These are phyloP conservation scores for Castanospermum australe DNA, from an alignment of 306 rosid species.

Conservation along the genomic window DNA sequence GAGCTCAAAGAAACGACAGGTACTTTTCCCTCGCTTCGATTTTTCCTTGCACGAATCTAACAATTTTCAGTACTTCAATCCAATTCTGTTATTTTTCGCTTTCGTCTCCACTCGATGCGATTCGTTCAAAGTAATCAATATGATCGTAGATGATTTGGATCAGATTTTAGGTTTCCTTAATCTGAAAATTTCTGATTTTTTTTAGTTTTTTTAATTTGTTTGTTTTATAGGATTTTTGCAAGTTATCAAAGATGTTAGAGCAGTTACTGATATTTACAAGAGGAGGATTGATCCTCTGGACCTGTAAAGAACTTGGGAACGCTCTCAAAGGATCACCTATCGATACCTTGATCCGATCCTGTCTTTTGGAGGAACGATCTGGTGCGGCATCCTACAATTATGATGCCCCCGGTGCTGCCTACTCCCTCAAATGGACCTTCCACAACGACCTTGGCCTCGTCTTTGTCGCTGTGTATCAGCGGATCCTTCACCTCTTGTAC, in stretches of 20 bases:
- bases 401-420: slow-evolving; percentile 76
- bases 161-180: neutral
- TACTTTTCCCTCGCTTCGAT: neutral
- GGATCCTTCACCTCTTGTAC: slow-evolving; percentile 75
- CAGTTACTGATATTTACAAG: slow-evolving; percentile 83
- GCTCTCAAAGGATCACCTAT: slow-evolving; percentile 89
- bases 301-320: slow-evolving; percentile 81
- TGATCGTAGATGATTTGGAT: neutral
- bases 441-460: slow-evolving; percentile 83
- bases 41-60: neutral
- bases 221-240: neutral
- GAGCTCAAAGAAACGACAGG: neutral
- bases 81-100: neutral
- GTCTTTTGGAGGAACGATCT: slow-evolving; percentile 89
- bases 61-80: neutral
- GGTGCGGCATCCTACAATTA: slow-evolving; percentile 76
- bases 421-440: slow-evolving; percentile 90
- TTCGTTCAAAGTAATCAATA: too few species aligned
- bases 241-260: slow-evolving; percentile 64
- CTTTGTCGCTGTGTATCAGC: slow-evolving; percentile 82
- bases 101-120: neutral
- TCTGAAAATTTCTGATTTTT: neutral
- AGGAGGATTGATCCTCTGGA: slow-evolving; percentile 91
- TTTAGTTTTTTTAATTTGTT: neutral
- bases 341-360: slow-evolving; percentile 81